A percentile compares a stretch with the other conserved stretches of the same genome.
These are phyloP conservation scores for Xylogone sp. DNA, from an alignment of 2,329 filamentous ascomycete species.

Conservation along the genomic window DNA sequence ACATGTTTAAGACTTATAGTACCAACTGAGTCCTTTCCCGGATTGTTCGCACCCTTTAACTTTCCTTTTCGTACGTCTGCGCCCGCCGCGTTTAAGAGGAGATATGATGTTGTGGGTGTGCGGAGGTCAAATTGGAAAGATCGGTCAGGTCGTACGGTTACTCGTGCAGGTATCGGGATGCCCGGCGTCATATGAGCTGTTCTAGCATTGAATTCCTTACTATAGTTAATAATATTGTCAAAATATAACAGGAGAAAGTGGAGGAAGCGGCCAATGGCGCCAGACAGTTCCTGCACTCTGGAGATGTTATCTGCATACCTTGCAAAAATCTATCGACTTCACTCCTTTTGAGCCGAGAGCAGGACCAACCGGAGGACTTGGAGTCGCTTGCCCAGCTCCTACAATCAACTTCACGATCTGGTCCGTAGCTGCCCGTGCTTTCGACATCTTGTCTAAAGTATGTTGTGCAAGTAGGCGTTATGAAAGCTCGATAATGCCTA, in stretches of 20 bases:
- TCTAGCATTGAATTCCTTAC: conserved; percentile 94
- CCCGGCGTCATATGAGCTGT: conserved; percentile 80
- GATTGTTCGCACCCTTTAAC: conserved; percentile 72
- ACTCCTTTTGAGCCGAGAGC: conserved; percentile 96
- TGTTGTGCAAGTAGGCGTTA: neutral
- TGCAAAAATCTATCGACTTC: conserved; percentile 99
- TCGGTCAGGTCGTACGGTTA: conserved; percentile 89
- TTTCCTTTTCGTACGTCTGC: conserved; percentile 69
- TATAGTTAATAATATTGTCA: neutral
- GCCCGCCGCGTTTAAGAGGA: conserved; percentile 80
- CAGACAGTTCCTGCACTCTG: neutral
- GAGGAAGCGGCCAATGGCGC: neutral
- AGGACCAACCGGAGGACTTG: conserved; percentile 92
- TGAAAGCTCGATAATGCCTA: neutral
- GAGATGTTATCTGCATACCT: conserved; percentile 52
- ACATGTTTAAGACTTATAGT: conserved; percentile 90
- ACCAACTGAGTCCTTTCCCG: conserved; percentile 75
- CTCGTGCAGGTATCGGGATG: conserved; percentile 84
- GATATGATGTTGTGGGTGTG: conserved; percentile 89
- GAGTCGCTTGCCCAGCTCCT: conserved; percentile 89
- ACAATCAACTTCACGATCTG: conserved; percentile 97
- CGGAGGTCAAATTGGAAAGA: conserved; percentile 91
- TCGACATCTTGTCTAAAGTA: conserved; percentile 26
- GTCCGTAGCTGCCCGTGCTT: conserved; percentile 39
- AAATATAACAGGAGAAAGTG: no score